These are phyloP conservation scores for Spatholobus suberectus DNA, from an alignment of 306 rosid species.

Conservation along the genomic window DNA sequence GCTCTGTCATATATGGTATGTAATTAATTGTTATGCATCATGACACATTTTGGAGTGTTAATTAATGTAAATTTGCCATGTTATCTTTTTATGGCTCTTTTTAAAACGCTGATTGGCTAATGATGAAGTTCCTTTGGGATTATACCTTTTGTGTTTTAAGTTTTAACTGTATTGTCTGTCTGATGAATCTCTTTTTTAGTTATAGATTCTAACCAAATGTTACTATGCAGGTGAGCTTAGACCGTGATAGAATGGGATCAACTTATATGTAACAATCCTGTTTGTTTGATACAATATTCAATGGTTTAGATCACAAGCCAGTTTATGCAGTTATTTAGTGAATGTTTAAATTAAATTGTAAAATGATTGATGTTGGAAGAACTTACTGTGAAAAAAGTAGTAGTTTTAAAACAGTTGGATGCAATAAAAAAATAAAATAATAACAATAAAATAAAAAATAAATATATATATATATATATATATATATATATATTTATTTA, in stretches of 20 bases:
- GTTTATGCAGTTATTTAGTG: background rate
- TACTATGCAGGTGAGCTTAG: too few relatives aligned
- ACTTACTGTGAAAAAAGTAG: background rate
- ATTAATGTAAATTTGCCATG: background rate
- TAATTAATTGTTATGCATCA: slow-evolving; percentile 21
- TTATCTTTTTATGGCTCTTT: background rate
- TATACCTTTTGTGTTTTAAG: slow-evolving; percentile 10
- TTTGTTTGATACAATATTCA: background rate
- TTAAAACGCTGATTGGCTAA: background rate
- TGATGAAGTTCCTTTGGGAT: background rate
- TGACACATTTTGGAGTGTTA: background rate
- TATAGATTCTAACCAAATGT: background rate
- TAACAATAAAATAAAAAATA: too few relatives aligned
- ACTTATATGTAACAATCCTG: background rate
- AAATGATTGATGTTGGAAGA: background rate
- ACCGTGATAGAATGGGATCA: too few relatives aligned
- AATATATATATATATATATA: too few relatives aligned
- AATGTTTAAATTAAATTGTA: background rate
- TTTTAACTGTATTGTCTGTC: background rate
- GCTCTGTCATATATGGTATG: background rate
- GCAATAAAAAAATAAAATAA: too few relatives aligned
- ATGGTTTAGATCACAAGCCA: background rate
- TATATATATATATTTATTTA: too few relatives aligned
- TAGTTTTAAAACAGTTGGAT: background rate
- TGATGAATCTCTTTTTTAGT: background rate